Evolutionary conservation across 768 basidiomycete genomes (phyloP).

Genomic region (Mycena latifolia): DNA sequence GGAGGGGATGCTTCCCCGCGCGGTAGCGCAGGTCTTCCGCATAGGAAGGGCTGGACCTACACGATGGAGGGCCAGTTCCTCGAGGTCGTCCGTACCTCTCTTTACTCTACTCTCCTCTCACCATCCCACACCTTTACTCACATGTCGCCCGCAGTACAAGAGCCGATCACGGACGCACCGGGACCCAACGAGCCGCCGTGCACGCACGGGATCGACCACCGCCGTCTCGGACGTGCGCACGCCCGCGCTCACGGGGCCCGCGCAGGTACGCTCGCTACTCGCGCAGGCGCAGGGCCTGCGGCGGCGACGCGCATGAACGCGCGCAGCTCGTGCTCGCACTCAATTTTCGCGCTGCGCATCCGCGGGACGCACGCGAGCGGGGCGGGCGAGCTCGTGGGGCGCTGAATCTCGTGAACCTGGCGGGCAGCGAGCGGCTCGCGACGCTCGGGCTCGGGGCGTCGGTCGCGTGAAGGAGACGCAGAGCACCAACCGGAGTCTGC

Average conservation of each 20-base stretch:
- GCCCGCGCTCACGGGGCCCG: slow-evolving; percentile 76
- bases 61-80: slow-evolving; percentile 95
- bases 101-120: slow-evolving; percentile 50
- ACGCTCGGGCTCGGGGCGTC: slow-evolving; percentile 12
- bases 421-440: slow-evolving; percentile 89
- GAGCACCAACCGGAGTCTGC: slow-evolving; percentile 92
- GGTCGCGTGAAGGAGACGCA: slow-evolving; percentile 85
- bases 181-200: slow-evolving; percentile 19
- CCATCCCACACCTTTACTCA: slow-evolving; percentile 1
- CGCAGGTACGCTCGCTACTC: slow-evolving; percentile 83
- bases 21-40: slow-evolving; percentile 90
- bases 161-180: slow-evolving; percentile 85
- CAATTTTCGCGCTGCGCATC: slow-evolving; percentile 92
- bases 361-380: slow-evolving; percentile 72
- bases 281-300: slow-evolving; percentile 82
- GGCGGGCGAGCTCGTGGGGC: slow-evolving; percentile 75
- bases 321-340: slow-evolving; percentile 93
- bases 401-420: slow-evolving; percentile 94
- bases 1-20: slow-evolving; percentile 93
- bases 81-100: slow-evolving; percentile 78
- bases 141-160: slow-evolving; percentile 75
- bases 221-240: slow-evolving; percentile 88
- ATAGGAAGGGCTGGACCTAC: slow-evolving; percentile 94
- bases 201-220: slow-evolving; percentile 94
- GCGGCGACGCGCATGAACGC: slow-evolving; percentile 95